phyloP scores from a whole-genome alignment of 2,329 filamentous ascomycete genomes.

The Fusarium sp. region DNA sequence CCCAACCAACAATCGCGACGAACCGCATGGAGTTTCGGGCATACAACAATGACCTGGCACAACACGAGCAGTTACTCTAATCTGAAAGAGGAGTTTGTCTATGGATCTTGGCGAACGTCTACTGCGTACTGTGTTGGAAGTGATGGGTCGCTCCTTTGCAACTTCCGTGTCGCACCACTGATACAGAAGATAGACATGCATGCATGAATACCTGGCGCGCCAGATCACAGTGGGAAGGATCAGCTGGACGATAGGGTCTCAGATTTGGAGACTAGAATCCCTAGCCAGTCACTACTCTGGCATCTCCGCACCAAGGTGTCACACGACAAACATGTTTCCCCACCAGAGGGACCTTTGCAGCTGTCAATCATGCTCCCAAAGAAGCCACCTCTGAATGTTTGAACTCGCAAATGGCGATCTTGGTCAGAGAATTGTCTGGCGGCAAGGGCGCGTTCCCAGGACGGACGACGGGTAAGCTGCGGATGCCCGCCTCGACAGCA shows the following conservation, averaged over 20 bases:
- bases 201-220: constrained; percentile 42
- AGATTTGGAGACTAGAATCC: constrained; percentile 45
- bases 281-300: constrained; percentile 45
- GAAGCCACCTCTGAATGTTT: constrained; percentile 44
- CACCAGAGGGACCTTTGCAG: constrained; percentile 39
- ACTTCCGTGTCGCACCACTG: constrained; percentile 37
- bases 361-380: constrained; percentile 37
- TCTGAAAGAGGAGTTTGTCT: constrained; percentile 21
- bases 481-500: constrained; percentile 75
- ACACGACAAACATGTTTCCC: constrained; percentile 41
- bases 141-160: constrained; percentile 34
- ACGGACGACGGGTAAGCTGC: constrained; percentile 73
- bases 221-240: constrained; percentile 40
- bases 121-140: constrained; percentile 22
- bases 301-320: constrained; percentile 44
- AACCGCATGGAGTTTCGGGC: constrained; percentile 27
- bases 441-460: constrained; percentile 80
- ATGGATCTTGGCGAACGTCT: constrained; percentile 29
- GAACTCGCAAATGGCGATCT: constrained; percentile 56
- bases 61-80: constrained; percentile 19
- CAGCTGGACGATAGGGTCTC: constrained; percentile 44
- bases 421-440: constrained; percentile 59
- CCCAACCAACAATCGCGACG: constrained; percentile 41
- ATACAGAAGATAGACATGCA: constrained; percentile 33
- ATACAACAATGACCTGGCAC: constrained; percentile 22